Base-by-base conservation (phyloP, 192 early-diverging fungal genomes). In the Coemansia biformis region DNA sequence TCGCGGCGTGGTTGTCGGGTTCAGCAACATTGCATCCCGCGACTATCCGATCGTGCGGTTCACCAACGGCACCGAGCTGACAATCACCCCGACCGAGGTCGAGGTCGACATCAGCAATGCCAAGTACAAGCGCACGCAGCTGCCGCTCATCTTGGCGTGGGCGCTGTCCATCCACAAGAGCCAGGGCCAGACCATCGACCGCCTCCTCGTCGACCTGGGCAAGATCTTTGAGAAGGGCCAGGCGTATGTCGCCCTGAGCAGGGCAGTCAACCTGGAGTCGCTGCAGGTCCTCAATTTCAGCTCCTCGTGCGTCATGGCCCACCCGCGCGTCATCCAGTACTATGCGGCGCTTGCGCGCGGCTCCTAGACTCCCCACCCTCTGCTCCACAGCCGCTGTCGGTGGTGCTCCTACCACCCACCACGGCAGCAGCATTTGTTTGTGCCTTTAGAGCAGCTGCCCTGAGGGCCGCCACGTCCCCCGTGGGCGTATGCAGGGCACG, bases 161-260 rank as follows among this genome's bases (percentile, higher is more conserved):
- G 87, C 88, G 3, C 63, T 90, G 50, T 87, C 86, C 26, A 89
- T 92, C 39, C 90, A 92, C 54, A 92, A 92, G 59, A 82, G 81
- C 51, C 90, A 92, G 55, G 90, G 90, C 2, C 89, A 91, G 68
- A 90, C 90, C 6, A 74, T 92, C 13, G 85, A 88, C 23, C 73
- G 81, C 18, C 78, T 88, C 15, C 52, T 75, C 22, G 86, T 92
- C 28, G 86, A 92, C 60, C 62, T 92, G 26, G 75, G 79, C 14
- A 75, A 74, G 35, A 79, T 84, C 3, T 92, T 92, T 82, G 88
- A 89, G 48, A 81, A 82, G 48, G 89, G 89, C 3, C 86, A 88
- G 60, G 87, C 87, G 2, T 92, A 92, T 54, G 90, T 92, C 23
- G 90, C 90, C 0, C 59, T 92, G 36, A 87, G 85, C 23, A 74